Conservation (phyloP, 1,284 basidiomycete genomes). For the Papiliotrema flavescens region DNA sequence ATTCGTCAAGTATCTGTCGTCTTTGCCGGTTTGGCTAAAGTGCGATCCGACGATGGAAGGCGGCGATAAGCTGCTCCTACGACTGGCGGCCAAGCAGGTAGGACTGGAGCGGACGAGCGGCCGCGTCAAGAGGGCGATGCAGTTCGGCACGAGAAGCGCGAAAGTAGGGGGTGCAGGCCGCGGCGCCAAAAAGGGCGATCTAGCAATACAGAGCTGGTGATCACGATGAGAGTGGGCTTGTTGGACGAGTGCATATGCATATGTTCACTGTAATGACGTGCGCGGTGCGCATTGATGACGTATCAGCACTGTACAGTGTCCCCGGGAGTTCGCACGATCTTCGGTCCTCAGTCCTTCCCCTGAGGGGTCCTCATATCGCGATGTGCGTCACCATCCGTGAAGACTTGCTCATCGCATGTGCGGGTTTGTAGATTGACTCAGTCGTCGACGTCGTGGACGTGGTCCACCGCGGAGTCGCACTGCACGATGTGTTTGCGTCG, state of each 20-base stretch:
- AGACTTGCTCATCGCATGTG: too few species aligned
- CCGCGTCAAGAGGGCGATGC: slow-evolving; percentile 90
- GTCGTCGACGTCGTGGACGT: too few species aligned
- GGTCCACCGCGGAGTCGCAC: too few species aligned
- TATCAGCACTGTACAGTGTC: too few species aligned
- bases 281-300: too few species aligned
- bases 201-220: background rate
- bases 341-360: too few species aligned
- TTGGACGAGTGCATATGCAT: background rate
- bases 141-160: slow-evolving; percentile 91
- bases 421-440: too few species aligned
- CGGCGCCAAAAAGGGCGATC: slow-evolving; percentile 12
- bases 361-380: too few species aligned
- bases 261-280: too few species aligned
- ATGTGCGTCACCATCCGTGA: too few species aligned
- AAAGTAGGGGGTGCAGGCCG: slow-evolving; percentile 59
- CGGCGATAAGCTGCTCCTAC: slow-evolving; percentile 84
- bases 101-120: slow-evolving; percentile 66
- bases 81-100: slow-evolving; percentile 63
- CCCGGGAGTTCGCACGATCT: too few species aligned
- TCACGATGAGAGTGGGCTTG: background rate
- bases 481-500: too few species aligned
- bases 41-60: slow-evolving; percentile 65
- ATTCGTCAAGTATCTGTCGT: slow-evolving; percentile 68
- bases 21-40: slow-evolving; percentile 74